A percentile compares a stretch with the other conserved stretches of the same genome.
Conservation (phyloP, 106 monocot genomes). For the Dioscorea alata region DNA sequence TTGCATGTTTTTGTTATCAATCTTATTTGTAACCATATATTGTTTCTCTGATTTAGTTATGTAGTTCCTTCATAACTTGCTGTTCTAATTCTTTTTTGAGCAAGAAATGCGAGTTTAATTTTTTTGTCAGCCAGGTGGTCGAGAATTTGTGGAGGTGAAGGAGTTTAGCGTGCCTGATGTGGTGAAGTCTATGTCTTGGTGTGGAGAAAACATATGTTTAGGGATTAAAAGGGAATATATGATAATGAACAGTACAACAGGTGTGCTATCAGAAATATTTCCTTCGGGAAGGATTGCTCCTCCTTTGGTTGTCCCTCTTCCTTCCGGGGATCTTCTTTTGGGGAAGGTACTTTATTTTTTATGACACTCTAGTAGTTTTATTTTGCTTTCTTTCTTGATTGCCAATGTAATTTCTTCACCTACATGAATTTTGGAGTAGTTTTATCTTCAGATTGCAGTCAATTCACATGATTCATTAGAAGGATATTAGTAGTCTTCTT, state of each 20-base stretch:
- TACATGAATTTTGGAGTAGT: no score
- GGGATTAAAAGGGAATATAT: slow-evolving; percentile 90
- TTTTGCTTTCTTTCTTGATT: no score
- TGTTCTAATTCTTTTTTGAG: no score
- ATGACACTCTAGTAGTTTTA: no score
- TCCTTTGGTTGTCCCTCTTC: slow-evolving; percentile 80
- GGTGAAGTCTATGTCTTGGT: slow-evolving; percentile 96
- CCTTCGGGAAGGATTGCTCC: slow-evolving; percentile 82
- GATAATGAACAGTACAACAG: slow-evolving; percentile 86
- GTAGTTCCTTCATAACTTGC: no score
- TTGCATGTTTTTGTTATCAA: neutral
- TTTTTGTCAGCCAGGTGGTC: slow-evolving; percentile 51
- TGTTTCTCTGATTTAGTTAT: no score
- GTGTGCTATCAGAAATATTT: slow-evolving; percentile 72
- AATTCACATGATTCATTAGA: no score
- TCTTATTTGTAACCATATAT: neutral
- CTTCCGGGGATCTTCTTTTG: slow-evolving; percentile 79
- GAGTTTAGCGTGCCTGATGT: slow-evolving; percentile 82
- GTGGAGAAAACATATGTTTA: slow-evolving; percentile 95
- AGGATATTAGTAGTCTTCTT: no score
- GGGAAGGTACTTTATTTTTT: slow-evolving; percentile 67
- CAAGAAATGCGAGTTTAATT: neutral
- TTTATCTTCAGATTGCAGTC: no score
- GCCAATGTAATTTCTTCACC: no score
- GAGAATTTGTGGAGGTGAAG: slow-evolving; percentile 96